Conservation (phyloP, 768 basidiomycete genomes). For the Boletus fagicola region DNA sequence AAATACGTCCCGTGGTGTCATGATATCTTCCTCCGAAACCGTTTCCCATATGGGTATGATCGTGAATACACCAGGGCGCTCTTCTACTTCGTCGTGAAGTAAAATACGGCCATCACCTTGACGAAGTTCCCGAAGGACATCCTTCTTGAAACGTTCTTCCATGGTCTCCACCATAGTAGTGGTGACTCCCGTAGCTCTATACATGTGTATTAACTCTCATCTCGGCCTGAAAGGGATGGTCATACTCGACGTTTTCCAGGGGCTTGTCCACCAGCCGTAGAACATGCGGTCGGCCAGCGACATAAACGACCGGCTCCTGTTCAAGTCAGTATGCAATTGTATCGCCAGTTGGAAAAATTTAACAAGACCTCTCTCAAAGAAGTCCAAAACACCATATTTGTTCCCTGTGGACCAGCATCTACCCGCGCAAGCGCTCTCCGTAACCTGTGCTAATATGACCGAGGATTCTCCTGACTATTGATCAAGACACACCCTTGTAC, state of each 20-base stretch:
- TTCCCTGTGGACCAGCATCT: slow-evolving; percentile 75
- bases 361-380: slow-evolving; percentile 77
- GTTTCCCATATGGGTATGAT: slow-evolving; percentile 96
- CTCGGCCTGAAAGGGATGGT: background rate
- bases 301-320: slow-evolving; percentile 90
- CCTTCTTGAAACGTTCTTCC: slow-evolving; percentile 84
- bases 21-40: slow-evolving; percentile 74
- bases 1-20: too few species aligned
- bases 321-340: slow-evolving; percentile 2
- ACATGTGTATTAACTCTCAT: background rate
- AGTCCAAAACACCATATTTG: slow-evolving; percentile 86
- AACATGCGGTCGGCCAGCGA: slow-evolving; percentile 86
- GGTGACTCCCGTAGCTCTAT: slow-evolving; percentile 89
- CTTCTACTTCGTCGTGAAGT: slow-evolving; percentile 94
- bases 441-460: slow-evolving; percentile 45
- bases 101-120: slow-evolving; percentile 72
- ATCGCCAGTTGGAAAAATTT: background rate
- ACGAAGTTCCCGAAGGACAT: slow-evolving; percentile 81
- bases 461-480: background rate
- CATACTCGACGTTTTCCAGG: slow-evolving; percentile 92
- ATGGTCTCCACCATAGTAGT: slow-evolving; percentile 88
- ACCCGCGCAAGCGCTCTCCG: slow-evolving; percentile 76
- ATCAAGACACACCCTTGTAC: slow-evolving; percentile 55
- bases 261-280: slow-evolving; percentile 84
- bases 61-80: slow-evolving; percentile 82